Evolutionary conservation across 2,329 filamentous ascomycete species (phyloP), one percentile per base, ranked within the genome.

Genomic region (Hymenoscyphus albidus): DNA sequence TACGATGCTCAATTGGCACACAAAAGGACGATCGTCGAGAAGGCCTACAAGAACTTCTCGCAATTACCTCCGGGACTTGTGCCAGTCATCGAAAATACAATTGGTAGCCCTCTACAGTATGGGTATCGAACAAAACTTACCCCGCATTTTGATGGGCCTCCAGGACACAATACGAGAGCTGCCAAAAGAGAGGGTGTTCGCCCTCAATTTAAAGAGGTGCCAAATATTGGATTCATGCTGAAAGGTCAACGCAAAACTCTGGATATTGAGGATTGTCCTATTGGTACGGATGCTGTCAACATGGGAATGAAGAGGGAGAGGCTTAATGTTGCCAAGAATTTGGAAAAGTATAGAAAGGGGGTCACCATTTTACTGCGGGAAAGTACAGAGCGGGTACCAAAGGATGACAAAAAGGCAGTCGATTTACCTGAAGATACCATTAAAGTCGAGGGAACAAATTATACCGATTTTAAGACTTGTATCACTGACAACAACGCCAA

Each of bases 221-320:
- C 95, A 0, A 84, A 89, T 2, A 92, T 98, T 70, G 95, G 95
- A 9, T 99, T 96, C 79, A 95, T 92, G 83, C 82, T 84, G 68
- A 98, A 97, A 78, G 91, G 91, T n/a, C 85, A 85, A 58, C 83
- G 88, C 64, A 83, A 83, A 67, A 93, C 93, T 2, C 81, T 99
- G 68, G 95, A 99, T 74, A 98, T 99, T 68, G 95, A 99, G 76
- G 93, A 98, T 75, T 99, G 95, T 71, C 95, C 95, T 5, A 96
- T 99, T 67, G 95, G 91, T 60, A 99, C 95, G 1, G 88, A 91
- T 38, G 90, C 91, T 44, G 89, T 99, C 16, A 85, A 92, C 32
- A 82, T 85, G 69, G 95, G 94, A 32, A 87, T 97, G 80, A 87
- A 83, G 71, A 83, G 84, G 7, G 94, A 97, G 80, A 83, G 94